phyloP scores from a whole-genome alignment of 805 yeast species.

The Saturnispora sanitii region DNA sequence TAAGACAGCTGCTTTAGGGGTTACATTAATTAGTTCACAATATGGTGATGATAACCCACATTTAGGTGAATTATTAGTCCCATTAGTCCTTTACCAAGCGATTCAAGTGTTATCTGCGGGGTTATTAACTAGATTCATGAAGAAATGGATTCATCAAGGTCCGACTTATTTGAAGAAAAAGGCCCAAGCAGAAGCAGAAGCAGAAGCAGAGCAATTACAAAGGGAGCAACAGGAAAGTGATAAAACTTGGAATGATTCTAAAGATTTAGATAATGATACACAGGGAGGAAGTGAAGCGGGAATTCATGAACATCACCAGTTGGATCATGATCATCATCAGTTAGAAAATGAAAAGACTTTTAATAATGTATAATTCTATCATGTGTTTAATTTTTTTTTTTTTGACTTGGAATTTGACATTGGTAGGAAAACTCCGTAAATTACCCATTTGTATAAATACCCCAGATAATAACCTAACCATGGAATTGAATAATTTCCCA shows the following conservation, averaged over 20 bases:
- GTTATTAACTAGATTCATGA: conserved; percentile 54
- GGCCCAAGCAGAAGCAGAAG: conserved; percentile 2
- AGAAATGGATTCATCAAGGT: conserved; percentile 49
- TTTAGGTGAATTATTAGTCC: conserved; percentile 66
- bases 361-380: not conserved
- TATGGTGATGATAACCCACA: conserved; percentile 54
- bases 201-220: not conserved
- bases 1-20: conserved; percentile 88
- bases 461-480: not conserved
- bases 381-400: not conserved
- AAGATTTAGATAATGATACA: too few relatives aligned
- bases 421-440: not conserved
- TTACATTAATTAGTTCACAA: conserved; percentile 53
- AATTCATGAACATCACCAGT: too few relatives aligned
- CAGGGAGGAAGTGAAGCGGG: too few relatives aligned
- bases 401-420: conserved; percentile 1
- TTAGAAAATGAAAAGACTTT: not conserved
- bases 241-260: too few relatives aligned
- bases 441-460: not conserved
- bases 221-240: not conserved
- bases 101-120: conserved; percentile 83
- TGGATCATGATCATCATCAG: too few relatives aligned
- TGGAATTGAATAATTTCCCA: not conserved
- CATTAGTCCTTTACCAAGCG: conserved; percentile 77
- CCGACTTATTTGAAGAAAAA: conserved; percentile 3